Evolutionary conservation across 2,329 filamentous ascomycete genomes (phyloP), one percentile per base, ranked within the genome.

Genomic region (Ascomycota sp.): DNA sequence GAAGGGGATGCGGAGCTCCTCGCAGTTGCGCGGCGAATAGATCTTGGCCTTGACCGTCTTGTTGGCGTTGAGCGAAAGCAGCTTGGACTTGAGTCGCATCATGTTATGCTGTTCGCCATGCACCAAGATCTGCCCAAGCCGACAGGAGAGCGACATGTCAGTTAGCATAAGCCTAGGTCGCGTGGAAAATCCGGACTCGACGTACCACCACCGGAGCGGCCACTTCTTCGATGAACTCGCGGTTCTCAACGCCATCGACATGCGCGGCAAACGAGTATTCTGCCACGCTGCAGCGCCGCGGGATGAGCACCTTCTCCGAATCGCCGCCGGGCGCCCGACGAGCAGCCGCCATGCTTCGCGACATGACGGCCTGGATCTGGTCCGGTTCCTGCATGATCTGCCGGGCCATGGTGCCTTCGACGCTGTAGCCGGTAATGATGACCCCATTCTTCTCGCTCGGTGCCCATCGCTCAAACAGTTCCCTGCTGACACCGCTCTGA

Each of bases 71-170:
- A 94, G 66, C n/a, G 82, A 86, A 4, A 95, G 69, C 2, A 98
- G 65, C 47, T 93, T 91, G 3, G 85, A 94, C 51, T 93, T 93
- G 20, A 98, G 61, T 31, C 89, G 75, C 66, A 89, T 93, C 83
- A 95, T 95, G 47, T 95, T 93, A 48, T 93, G 82, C 43, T 89
- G 83, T 48, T 98, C 89, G 32, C 89, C 89, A 41, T 98, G 89
- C 3, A 98, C 89, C 21, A 98, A 69, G 35, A 98, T 94, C 79
- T 86, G 35, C 23, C 34, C 24, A 7, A 26, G 20, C 27, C 29
- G n/a, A n/a, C n/a, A n/a, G n/a, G n/a, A n/a, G n/a, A n/a, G n/a
- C n/a, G n/a, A n/a, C n/a, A n/a, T n/a, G n/a, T n/a, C n/a, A n/a
- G n/a, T n/a, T 7, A 15, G 9, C 2, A 17, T 4, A 28, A 3